Base-by-base conservation (phyloP, 208 protist genomes). In the Herpetomonas samuelpessoai region DNA sequence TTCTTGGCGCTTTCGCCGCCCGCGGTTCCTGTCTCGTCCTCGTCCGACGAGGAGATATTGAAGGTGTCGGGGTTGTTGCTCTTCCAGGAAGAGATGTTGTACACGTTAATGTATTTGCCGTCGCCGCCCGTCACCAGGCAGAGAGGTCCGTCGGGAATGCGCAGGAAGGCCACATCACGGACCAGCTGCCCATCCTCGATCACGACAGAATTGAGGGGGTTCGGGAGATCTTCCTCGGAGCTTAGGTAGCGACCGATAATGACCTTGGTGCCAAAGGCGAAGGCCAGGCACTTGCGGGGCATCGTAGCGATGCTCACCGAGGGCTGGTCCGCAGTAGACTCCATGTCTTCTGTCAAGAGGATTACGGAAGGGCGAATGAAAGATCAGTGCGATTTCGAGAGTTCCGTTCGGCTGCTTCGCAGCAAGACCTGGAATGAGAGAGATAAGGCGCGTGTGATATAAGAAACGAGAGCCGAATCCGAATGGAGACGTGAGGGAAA, bases 41-140 rank as follows among this genome's bases (percentile, higher is more conserved):
- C 65, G 16, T 77, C 71, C 1, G 45, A 30, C 1, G 68, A 67
- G 0, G 68, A 75, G 65, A 65, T 64, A 14, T 67, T 38, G 4
- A 58, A 24, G 4, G 65, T 56, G 12, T 71, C 61, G 14, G 74
- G 64, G 55, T 82, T 72, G 52, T 78, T 59, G 3, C 72, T 44
- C 70, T 72, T 75, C 51, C 48, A 59, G 27, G 70, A 73, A 0
- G 57, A 53, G 9, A 88, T 41, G 39, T 87, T 80, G 69, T 91
- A 92, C 29, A 95, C 71, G 65, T 88, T 86, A 49, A 95, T 89
- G 27, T 60, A 65, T 64, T 95, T 95, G 21, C 58, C 64, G 61
- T 95, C 88, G 2, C 88, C 88, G 22, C 71, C 85, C 60, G 71
- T 76, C 22, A 92, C 84, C 22, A 95, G 54, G 58, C 81, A 92